Percentiles rank a stretch among this genome's conserved stretches.
These are phyloP conservation scores for Rugosomyces carneus DNA, from an alignment of 1,284 basidiomycete species.

Conservation along the genomic window DNA sequence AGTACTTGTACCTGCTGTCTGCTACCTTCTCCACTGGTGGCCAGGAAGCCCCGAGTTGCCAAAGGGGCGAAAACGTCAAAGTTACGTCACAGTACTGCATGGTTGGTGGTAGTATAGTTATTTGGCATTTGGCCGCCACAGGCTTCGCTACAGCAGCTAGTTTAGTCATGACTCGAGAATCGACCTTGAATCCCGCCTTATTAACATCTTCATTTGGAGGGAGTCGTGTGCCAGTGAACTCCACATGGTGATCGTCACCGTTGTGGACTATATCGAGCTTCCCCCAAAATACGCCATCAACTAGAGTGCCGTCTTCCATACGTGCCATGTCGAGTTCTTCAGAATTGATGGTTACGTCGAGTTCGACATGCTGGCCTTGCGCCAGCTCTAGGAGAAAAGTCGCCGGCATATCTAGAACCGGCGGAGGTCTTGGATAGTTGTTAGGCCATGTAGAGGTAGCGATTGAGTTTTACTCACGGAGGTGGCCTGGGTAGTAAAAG, in stretches of 20 bases:
- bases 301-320: slow-evolving; percentile 79
- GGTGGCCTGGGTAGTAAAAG: slow-evolving; percentile 42
- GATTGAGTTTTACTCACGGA: slow-evolving; percentile 46
- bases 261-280: slow-evolving; percentile 75
- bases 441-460: not conserved
- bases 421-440: slow-evolving; percentile 57
- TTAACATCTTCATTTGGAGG: slow-evolving; percentile 51
- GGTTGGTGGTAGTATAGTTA: slow-evolving; percentile 63
- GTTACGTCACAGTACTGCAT: slow-evolving; percentile 73
- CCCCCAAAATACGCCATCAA: slow-evolving; percentile 79
- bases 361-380: slow-evolving; percentile 67
- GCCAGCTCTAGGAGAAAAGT: slow-evolving; percentile 72
- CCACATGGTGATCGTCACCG: slow-evolving; percentile 69
- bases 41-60: slow-evolving; percentile 70
- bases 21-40: slow-evolving; percentile 62
- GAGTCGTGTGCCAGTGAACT: slow-evolving; percentile 72
- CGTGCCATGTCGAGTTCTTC: slow-evolving; percentile 80
- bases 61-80: slow-evolving; percentile 58
- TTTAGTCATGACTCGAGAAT: slow-evolving; percentile 67
- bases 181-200: slow-evolving; percentile 62
- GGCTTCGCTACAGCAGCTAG: slow-evolving; percentile 67
- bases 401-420: slow-evolving; percentile 79
- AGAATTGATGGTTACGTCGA: slow-evolving; percentile 70
- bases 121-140: slow-evolving; percentile 63
- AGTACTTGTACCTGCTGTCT: slow-evolving; percentile 73